Conservation (phyloP, 306 rosid species). For the Prunus armeniaca region DNA sequence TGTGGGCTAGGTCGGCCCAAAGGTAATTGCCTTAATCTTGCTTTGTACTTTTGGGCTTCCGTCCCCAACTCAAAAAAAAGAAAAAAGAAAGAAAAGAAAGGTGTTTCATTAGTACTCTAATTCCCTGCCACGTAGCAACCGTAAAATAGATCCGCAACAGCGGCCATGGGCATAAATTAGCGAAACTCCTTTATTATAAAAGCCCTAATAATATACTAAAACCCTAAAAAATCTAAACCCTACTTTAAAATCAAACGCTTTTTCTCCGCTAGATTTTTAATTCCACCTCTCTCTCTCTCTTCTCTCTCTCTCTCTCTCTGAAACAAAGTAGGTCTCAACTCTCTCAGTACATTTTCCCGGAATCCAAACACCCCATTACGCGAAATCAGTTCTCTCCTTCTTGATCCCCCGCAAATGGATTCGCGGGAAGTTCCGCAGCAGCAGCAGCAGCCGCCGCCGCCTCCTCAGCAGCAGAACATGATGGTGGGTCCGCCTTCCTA, state of each 20-base stretch:
- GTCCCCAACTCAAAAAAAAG: background rate
- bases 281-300: background rate
- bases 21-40: no score
- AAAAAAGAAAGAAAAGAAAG: no score
- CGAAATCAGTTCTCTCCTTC: background rate
- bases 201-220: background rate
- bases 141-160: background rate
- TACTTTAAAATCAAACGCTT: background rate
- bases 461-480: conserved; percentile 36
- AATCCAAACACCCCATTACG: background rate
- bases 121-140: background rate
- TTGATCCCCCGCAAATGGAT: conserved; percentile 51
- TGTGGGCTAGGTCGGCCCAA: no score
- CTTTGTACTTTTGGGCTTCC: no score
- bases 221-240: conserved; percentile 21
- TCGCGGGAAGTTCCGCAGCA: conserved; percentile 48
- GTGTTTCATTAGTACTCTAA: background rate
- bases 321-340: background rate
- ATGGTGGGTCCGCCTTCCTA: conserved; percentile 52
- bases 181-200: background rate
- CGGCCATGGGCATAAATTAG: background rate
- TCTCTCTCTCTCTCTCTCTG: background rate
- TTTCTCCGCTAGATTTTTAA: background rate
- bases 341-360: background rate
- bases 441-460: conserved; percentile 16